Percentiles rank a stretch among this genome's conserved stretches.
Conservation (phyloP, 2,329 filamentous ascomycete species). For the Fusarium sp. region DNA sequence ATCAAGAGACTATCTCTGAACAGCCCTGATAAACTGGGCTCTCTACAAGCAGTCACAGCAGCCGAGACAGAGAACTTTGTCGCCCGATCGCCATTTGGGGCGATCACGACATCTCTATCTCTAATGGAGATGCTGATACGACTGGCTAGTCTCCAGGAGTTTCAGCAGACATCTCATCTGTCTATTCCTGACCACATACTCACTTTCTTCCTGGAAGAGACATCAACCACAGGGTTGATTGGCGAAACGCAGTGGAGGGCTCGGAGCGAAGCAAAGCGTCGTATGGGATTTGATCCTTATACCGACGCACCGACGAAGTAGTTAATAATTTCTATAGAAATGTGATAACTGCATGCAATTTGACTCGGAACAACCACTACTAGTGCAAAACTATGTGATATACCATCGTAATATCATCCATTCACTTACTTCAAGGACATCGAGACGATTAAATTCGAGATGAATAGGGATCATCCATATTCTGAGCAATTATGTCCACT, state of each 20-base stretch:
- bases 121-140: constrained; percentile 90
- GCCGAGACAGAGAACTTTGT: constrained; percentile 44
- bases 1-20: constrained; percentile 53
- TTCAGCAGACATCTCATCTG: constrained; percentile 89
- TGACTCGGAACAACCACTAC: neutral
- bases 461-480: neutral
- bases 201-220: constrained; percentile 82
- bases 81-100: constrained; percentile 59
- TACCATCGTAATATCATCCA: neutral
- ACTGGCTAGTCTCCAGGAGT: constrained; percentile 87
- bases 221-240: constrained; percentile 61
- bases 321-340: neutral
- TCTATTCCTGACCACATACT: constrained; percentile 89
- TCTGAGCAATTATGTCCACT: neutral
- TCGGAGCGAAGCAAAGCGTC: constrained; percentile 58
- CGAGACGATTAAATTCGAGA: neutral
- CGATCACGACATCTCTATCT: constrained; percentile 70
- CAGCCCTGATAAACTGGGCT: constrained; percentile 8
- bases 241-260: constrained; percentile 57
- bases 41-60: constrained; percentile 12
- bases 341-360: neutral
- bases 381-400: neutral
- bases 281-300: constrained; percentile 67
- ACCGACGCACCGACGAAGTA: constrained; percentile 53
- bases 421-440: neutral